These are phyloP conservation scores for Fusarium napiforme DNA, from an alignment of 2,329 filamentous ascomycete species.

Conservation along the genomic window DNA sequence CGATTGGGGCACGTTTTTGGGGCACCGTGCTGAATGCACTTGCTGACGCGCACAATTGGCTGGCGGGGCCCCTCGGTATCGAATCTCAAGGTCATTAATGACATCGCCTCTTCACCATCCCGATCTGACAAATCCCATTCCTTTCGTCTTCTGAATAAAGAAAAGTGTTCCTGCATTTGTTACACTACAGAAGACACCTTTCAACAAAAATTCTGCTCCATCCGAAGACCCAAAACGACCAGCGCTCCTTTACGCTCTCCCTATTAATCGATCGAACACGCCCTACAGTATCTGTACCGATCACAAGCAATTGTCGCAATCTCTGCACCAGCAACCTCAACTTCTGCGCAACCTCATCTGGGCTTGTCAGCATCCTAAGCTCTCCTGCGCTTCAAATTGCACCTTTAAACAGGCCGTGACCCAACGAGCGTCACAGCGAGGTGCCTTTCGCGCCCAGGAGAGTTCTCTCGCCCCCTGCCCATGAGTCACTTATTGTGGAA, in stretches of 20 bases:
- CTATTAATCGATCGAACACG: conserved; percentile 19
- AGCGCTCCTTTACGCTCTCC: conserved; percentile 14
- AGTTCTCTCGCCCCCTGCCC: conserved; percentile 54
- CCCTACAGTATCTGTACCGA: conserved; percentile 28
- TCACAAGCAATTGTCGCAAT: conserved; percentile 26
- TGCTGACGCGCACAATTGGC: conserved; percentile 45
- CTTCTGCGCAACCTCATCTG: not conserved
- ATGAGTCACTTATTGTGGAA: conserved; percentile 99
- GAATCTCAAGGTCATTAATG: conserved; percentile 29
- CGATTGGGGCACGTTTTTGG: conserved; percentile 35
- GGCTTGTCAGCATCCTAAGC: conserved; percentile 19
- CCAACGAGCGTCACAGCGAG: conserved; percentile 87
- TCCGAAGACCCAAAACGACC: not conserved
- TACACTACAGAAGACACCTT: not conserved
- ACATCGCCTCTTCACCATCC: conserved; percentile 16
- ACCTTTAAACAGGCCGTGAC: conserved; percentile 95
- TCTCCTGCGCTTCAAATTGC: conserved; percentile 54
- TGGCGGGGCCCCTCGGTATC: conserved; percentile 28
- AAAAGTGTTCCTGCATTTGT: not conserved
- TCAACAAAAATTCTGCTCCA: not conserved
- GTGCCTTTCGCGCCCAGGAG: conserved; percentile 69
- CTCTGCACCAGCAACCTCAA: conserved; percentile 13
- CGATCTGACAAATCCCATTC: conserved; percentile 14
- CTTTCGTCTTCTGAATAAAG: not conserved
- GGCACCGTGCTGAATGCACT: conserved; percentile 12